phyloP scores from a whole-genome alignment of 2,329 filamentous ascomycete genomes.

The Trichoderma polysporum region DNA sequence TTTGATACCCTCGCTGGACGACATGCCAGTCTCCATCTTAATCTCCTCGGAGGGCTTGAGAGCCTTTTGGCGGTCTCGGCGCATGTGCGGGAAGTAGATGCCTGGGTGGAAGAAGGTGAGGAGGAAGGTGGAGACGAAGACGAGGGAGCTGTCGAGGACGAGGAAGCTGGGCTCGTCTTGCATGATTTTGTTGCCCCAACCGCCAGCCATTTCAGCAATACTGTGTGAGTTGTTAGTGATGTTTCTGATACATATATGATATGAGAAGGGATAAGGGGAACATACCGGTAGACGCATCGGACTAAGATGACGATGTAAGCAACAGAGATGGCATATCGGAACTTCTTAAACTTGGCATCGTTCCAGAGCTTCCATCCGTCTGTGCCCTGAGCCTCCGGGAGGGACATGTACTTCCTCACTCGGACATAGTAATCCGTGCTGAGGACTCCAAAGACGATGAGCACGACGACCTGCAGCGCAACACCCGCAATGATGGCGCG shows the following conservation, averaged over 20 bases:
- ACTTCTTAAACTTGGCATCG: constrained; percentile 44
- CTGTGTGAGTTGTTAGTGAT: constrained; percentile 33
- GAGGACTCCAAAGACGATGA: constrained; percentile 46
- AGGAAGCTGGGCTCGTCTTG: constrained; percentile 60
- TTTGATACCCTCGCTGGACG: constrained; percentile 29
- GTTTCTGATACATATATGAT: neutral
- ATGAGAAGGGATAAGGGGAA: constrained; percentile 10
- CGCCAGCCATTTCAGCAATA: constrained; percentile 62
- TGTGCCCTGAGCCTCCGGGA: constrained; percentile 29
- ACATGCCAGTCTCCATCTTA: constrained; percentile 29
- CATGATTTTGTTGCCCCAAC: constrained; percentile 65
- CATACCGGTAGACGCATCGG: constrained; percentile 56
- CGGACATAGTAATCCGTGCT: constrained; percentile 48
- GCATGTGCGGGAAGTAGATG: constrained; percentile 56
- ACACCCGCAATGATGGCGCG: constrained; percentile 54
- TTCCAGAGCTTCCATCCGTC: constrained; percentile 42
- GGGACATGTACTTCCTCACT: constrained; percentile 40
- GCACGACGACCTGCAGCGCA: constrained; percentile 52
- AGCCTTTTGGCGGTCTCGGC: constrained; percentile 28
- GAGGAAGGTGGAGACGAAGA: constrained; percentile 49
- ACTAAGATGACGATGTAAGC: constrained; percentile 49
- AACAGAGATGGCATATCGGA: constrained; percentile 43
- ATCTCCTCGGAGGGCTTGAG: constrained; percentile 23
- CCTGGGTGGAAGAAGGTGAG: constrained; percentile 56
- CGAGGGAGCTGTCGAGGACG: constrained; percentile 53